Evolutionary conservation across 768 basidiomycete genomes (phyloP), one percentile per base, ranked within the genome.

Genomic region (Mrakia hoshinonis): DNA sequence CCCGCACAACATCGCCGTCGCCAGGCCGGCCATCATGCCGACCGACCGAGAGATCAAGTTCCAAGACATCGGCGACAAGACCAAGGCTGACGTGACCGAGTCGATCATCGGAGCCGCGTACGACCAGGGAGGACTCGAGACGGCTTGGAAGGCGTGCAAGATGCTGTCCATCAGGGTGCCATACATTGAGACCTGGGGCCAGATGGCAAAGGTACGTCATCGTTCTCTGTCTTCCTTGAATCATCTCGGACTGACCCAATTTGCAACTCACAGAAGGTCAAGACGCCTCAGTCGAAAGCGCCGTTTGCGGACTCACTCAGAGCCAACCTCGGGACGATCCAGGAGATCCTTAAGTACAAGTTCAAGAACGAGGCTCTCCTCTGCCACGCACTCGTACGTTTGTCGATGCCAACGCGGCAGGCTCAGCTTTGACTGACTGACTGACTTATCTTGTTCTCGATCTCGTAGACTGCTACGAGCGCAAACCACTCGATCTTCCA

Each of bases 31-130:
- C 49, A 46, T 67, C 52, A 55, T 52, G 66, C 49, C 61, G 13
- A 48, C 63, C 13, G 51, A 54, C 20, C 6, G 49, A 34, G 68
- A 73, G 34, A 10, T 64, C 9, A 48, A 54, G 51, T 67, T 24
- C 2, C 46, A 65, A 26, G 65, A 67, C 87, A 85, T 91, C 75
- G 81, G 85, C 54, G 79, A 84, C 72, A 89, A 86, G 91, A 85
- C 86, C 26, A 82, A 91, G 36, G 91, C 91, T 62, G 91, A 93
- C 79, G 89, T 91, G 52, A 85, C 85, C 11, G 91, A 93, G 79
- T 89, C 91, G 4, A 85, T 92, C 72, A 86, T 92, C 34, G 91
- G 88, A 43, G 91, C 90, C 22, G 89, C 88, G 5, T 91, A 87
- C 77, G 81, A 89, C 55, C 85, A 87, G 29, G 87, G 88, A 13